Evolutionary conservation across 768 basidiomycete species (phyloP), one percentile per base, ranked within the genome.

Genomic region (Collybia sordida): DNA sequence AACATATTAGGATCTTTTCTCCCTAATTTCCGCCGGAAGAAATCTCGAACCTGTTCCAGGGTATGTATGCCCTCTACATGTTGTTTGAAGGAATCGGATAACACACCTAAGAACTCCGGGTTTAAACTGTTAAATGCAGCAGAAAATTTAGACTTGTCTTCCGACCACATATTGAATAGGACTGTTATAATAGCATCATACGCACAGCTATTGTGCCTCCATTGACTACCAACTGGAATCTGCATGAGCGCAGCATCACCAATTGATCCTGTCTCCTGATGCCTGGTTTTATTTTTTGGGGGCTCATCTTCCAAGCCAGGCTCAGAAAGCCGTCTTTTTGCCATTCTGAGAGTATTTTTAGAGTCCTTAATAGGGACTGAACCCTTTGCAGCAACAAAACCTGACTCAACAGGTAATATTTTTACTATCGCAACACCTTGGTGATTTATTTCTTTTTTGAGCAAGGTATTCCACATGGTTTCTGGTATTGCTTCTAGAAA

Each of bases 131-230:
- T 0, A 18, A 38, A 42, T 14, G 0, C 12, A 12, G 12, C 27
- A 14, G 18, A 44, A 12, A 38, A 19, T 6, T n/a, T 0, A 1
- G 24, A 7, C 21, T n/a, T 6, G 21, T 52, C 38, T 19, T 44
- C 31, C 18, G 18, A n/a, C 63, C 59, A 65, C 12, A 63, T 41
- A 40, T 58, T 41, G 47, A 46, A 61, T 4, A 69, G 39, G 4
- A 60, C 45, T 0, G 59, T 49, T 22, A 69, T 45, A 3, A 60
- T 28, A 11, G 59, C 19, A 45, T 69, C 68, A 57, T 69, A 69
- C 7, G 63, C 61, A 58, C 67, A 70, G 35, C 67, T 68, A 31
- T 64, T 62, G 18, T 57, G 23, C 25, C 42, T 41, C 65, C 65
- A 66, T 27, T 19, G 34, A 36, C 53, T 47, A 17, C 59, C 59